These are phyloP conservation scores for Fonsecaea multimorphosa DNA, from an alignment of 2,329 filamentous ascomycete species.

Conservation along the genomic window DNA sequence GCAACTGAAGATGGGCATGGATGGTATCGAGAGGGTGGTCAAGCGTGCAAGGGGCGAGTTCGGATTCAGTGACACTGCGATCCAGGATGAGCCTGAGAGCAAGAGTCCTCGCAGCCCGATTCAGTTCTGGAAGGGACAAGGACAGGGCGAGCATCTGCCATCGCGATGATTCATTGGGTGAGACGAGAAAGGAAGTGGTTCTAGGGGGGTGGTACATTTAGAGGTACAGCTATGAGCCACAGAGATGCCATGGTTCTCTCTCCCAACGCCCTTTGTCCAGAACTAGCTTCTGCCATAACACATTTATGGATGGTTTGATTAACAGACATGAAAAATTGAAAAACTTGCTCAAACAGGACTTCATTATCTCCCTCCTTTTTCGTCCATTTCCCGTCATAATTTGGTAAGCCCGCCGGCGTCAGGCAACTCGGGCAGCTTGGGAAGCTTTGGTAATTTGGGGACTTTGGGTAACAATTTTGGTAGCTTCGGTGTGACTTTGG, in stretches of 20 bases:
- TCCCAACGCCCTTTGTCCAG: slow-evolving; percentile 17
- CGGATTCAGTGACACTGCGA: slow-evolving; percentile 26
- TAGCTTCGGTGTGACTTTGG: slow-evolving; percentile 28
- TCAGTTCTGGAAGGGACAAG: slow-evolving; percentile 16
- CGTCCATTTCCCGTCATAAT: slow-evolving; percentile 19
- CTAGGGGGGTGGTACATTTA: slow-evolving; percentile 21
- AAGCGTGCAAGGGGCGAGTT: slow-evolving; percentile 51
- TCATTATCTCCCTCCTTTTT: slow-evolving; percentile 1
- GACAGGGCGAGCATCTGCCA: slow-evolving; percentile 3
- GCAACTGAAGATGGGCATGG: slow-evolving; percentile 75
- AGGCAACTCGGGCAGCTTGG: slow-evolving; percentile 23
- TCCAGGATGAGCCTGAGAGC: slow-evolving; percentile 32
- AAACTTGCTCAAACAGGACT: background rate
- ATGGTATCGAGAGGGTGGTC: slow-evolving; percentile 83
- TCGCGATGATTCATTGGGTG: slow-evolving; percentile 6
- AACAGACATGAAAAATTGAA: slow-evolving; percentile 8
- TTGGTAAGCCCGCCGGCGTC: background rate
- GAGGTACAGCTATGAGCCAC: slow-evolving; percentile 21
- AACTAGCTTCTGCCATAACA: slow-evolving; percentile 8
- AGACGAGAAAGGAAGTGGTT: background rate
- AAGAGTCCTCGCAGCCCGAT: slow-evolving; percentile 21
- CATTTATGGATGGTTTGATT: slow-evolving; percentile 2
- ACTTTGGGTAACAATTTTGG: slow-evolving; percentile 17
- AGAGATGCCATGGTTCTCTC: slow-evolving; percentile 12
- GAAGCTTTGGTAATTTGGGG: slow-evolving; percentile 28